These are phyloP conservation scores for Malassezia nana DNA, from an alignment of 1,284 basidiomycete genomes.

Conservation along the genomic window DNA sequence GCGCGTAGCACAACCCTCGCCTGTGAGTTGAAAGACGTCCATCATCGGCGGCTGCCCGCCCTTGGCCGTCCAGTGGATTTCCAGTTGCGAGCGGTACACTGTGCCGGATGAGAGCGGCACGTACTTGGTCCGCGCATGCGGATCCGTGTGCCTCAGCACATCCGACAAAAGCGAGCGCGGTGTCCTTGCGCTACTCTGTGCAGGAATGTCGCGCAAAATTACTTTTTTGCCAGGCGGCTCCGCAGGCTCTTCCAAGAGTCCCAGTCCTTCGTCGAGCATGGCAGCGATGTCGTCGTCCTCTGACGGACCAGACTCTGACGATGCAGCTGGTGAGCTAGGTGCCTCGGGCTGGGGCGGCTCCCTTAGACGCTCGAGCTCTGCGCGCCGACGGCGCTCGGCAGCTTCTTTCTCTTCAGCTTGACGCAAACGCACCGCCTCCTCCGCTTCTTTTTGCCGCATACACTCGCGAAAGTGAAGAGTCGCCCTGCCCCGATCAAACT, in stretches of 20 bases:
- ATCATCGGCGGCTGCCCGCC: neutral
- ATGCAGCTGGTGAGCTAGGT: too few relatives aligned
- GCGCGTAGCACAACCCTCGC: conserved; percentile 68
- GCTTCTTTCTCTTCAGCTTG: conserved; percentile 27
- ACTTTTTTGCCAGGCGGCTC: conserved; percentile 53
- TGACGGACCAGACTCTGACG: too few relatives aligned
- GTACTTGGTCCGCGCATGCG: conserved; percentile 66
- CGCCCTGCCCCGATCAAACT: conserved; percentile 29
- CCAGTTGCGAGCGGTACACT: conserved; percentile 31
- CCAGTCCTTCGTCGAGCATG: neutral
- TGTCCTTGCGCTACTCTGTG: conserved; percentile 30
- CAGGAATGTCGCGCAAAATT: conserved; percentile 1
- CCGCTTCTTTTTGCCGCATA: conserved; percentile 25
- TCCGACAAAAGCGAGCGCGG: conserved; percentile 38
- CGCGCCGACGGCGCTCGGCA: neutral
- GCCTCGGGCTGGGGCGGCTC: neutral
- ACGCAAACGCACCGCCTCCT: conserved; percentile 33
- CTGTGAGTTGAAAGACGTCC: conserved; percentile 71
- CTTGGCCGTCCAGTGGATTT: conserved; percentile 27
- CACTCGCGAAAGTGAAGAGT: conserved; percentile 28
- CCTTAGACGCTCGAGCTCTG: neutral
- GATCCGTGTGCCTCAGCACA: conserved; percentile 53
- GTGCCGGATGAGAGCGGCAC: conserved; percentile 25
- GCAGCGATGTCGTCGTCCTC: neutral
- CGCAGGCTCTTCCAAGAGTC: conserved; percentile 63